phyloP scores from a whole-genome alignment of 129 eudicot genomes.

The Glebionis coronaria region DNA sequence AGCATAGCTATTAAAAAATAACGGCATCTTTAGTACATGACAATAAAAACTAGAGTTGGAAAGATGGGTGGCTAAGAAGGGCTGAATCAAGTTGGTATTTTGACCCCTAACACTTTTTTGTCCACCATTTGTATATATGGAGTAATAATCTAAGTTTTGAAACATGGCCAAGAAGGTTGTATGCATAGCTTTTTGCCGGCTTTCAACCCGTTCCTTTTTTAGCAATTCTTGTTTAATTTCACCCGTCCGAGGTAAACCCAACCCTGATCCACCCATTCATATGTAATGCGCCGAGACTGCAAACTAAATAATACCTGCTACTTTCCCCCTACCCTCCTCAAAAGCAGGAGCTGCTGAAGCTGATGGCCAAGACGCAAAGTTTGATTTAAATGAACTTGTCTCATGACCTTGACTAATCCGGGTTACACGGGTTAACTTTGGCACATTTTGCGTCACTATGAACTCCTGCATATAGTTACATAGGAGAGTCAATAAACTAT shows the following conservation, averaged over 20 bases:
- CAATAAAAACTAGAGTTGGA: not conserved
- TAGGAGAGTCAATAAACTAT: constrained; percentile 17
- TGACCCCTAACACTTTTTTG: not conserved
- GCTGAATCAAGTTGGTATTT: not conserved
- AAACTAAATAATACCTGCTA: constrained; percentile 62
- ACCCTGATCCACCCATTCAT: constrained; percentile 1
- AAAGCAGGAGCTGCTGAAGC: constrained; percentile 67
- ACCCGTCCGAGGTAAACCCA: not conserved
- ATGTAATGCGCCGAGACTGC: not conserved
- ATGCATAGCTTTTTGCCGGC: not conserved
- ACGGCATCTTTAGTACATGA: constrained; percentile 16
- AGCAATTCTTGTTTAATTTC: no score
- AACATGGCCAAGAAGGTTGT: not conserved
- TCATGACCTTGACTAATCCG: constrained; percentile 91
- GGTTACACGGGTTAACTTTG: constrained; percentile 68
- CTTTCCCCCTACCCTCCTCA: constrained; percentile 87
- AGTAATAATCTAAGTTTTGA: not conserved
- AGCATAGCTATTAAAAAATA: constrained; percentile 60
- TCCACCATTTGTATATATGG: not conserved
- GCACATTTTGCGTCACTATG: constrained; percentile 61
- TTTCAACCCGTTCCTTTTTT: not conserved
- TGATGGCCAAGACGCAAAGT: constrained; percentile 85
- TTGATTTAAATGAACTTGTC: constrained; percentile 76
- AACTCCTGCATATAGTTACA: constrained; percentile 55
- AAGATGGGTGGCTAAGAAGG: not conserved